Percentiles rank a stretch among this genome's conserved stretches.
Conservation (phyloP, 129 eudicot species). For the Solidago caesia region DNA sequence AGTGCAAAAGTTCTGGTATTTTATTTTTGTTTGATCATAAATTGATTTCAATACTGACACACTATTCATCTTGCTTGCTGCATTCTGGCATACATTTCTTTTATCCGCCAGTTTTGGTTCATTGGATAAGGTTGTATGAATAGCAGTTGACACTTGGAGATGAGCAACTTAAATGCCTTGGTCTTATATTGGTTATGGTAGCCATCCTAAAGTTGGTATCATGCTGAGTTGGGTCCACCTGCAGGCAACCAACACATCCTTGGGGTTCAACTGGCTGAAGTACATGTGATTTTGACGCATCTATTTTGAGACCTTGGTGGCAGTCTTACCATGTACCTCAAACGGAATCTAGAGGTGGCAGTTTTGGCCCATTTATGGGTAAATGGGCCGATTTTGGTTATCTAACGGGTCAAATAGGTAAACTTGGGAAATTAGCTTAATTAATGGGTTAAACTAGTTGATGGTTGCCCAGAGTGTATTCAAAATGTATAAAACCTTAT, state of each 20-base stretch:
- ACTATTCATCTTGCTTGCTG: not conserved
- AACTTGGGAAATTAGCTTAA: not conserved
- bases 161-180: too few relatives aligned
- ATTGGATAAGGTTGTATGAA: not conserved
- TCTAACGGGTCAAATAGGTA: not conserved
- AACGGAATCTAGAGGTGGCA: not conserved
- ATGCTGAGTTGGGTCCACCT: too few relatives aligned
- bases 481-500: not conserved
- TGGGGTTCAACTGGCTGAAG: too few relatives aligned
- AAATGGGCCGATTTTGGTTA: not conserved
- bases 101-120: conserved; percentile 8
- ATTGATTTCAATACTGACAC: not conserved
- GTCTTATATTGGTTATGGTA: too few relatives aligned
- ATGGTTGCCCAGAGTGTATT: not conserved
- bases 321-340: too few relatives aligned
- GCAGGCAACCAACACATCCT: too few relatives aligned
- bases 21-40: not conserved
- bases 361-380: not conserved
- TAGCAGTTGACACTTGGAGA: too few relatives aligned
- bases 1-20: conserved; percentile 71
- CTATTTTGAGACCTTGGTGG: too few relatives aligned
- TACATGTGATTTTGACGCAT: too few relatives aligned
- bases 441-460: not conserved
- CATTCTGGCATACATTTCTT: not conserved
- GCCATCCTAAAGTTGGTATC: too few relatives aligned